A percentile compares a stretch with the other conserved stretches of the same genome.
Evolutionary conservation across 2,329 filamentous ascomycete genomes (phyloP).

Genomic region (Penicillium expansum): DNA sequence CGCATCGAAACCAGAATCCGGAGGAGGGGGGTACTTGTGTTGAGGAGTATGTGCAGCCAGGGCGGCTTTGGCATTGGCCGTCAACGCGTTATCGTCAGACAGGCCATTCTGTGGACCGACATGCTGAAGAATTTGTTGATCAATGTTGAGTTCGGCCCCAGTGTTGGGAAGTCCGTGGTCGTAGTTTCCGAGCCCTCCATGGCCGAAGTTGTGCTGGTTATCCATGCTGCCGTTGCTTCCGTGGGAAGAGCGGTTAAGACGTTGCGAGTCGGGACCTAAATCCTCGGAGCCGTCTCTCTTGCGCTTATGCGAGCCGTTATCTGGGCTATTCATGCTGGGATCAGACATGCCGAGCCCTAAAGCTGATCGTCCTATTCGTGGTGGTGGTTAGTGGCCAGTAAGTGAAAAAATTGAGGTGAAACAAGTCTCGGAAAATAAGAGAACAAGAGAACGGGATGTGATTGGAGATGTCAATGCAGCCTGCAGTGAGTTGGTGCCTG

Average conservation of each 20-base stretch:
- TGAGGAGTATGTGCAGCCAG: slow-evolving; percentile 45
- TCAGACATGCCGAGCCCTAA: slow-evolving; percentile 36
- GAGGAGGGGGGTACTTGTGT: slow-evolving; percentile 46
- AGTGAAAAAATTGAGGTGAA: slow-evolving; percentile 1
- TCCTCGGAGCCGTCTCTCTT: slow-evolving; percentile 43
- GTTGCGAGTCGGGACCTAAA: slow-evolving; percentile 40
- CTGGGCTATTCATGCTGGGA: slow-evolving; percentile 36
- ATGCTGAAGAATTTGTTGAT: slow-evolving; percentile 49
- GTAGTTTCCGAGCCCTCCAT: slow-evolving; percentile 36
- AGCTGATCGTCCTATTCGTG: slow-evolving; percentile 9
- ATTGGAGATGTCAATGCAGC: slow-evolving; percentile 7
- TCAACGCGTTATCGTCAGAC: slow-evolving; percentile 47
- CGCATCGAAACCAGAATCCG: slow-evolving; percentile 39
- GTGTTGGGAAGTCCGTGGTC: slow-evolving; percentile 40
- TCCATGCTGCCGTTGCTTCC: slow-evolving; percentile 42
- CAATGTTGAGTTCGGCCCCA: slow-evolving; percentile 43
- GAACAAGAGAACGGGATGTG: neutral
- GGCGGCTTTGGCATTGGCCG: slow-evolving; percentile 49
- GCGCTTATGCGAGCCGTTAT: slow-evolving; percentile 39
- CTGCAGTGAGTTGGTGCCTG: slow-evolving; percentile 3
- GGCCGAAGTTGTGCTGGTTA: slow-evolving; percentile 34
- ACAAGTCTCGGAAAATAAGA: neutral
- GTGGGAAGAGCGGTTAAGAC: slow-evolving; percentile 42
- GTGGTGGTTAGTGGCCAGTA: slow-evolving; percentile 18
- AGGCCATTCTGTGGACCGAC: slow-evolving; percentile 55